Base-by-base conservation (phyloP, 208 protist species). In the Leishmania arabica region DNA sequence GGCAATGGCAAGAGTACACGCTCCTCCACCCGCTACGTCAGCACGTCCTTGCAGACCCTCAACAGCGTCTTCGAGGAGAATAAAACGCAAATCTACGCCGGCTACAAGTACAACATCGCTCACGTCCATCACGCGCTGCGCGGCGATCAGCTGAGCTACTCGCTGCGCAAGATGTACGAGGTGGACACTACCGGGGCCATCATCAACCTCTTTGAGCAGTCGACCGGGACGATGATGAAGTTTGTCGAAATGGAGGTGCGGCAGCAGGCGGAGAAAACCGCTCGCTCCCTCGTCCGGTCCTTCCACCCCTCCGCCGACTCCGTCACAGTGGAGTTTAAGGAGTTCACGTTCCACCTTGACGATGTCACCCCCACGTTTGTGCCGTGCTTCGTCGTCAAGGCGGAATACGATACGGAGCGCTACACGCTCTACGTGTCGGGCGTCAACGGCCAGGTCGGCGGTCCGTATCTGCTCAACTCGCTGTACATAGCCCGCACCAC, bases 61-160 rank as follows among this genome's bases (percentile, higher is more conserved):
- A 74, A 92, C 45, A 96, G 81, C 56, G 83, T 85, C 49, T 98
- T 98, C 77, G 84, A 90, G 8, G 83, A 89, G 45, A 95, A 95
- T 72, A 86, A 84, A 66, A 96, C 93, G 49, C 95, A 98, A 81
- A 85, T 95, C 49, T 98, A 98, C 84, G 95, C 91, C 0, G 95
- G 95, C 2, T 98, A 96, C 87, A 97, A 97, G 90, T 97, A 97
- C 87, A 96, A 96, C 83, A 94, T 95, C 81, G 49, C 37, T 68
- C 89, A 97, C 84, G 88, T 96, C 4, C 90, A 97, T 69, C 81
- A 56, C 34, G 91, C 91, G 15, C 87, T 96, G 56, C 78, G 88
- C 34, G 89, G 78, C 56, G 92, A 96, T 77, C 81, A 82, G 68
- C 88, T 89, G 45, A 82, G 91, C 3, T 78, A 93, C 64, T 78